A percentile compares a stretch with the other conserved stretches of the same genome.
These are phyloP conservation scores for Entomortierella lignicola DNA, from an alignment of 192 early-diverging fungal genomes.

Conservation along the genomic window DNA sequence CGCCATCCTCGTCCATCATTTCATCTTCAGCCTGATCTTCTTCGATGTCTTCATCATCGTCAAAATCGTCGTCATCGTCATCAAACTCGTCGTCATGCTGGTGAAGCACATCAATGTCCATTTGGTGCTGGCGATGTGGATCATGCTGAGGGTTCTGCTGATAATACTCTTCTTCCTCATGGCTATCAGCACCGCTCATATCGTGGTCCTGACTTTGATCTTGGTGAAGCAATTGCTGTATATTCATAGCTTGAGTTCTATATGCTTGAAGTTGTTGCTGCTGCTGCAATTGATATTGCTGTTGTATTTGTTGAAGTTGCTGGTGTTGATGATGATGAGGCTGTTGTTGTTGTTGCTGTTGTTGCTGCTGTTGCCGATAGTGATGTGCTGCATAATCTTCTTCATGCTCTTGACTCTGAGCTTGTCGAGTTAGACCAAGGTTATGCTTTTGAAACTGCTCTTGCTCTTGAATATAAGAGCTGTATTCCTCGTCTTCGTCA, in stretches of 20 bases:
- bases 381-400: conserved; percentile 13
- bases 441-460: conserved; percentile 25
- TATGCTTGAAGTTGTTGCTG: conserved; percentile 48
- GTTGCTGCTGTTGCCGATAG: conserved; percentile 13
- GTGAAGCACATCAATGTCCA: conserved; percentile 20
- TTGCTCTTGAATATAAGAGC: conserved; percentile 46
- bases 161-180: conserved; percentile 41
- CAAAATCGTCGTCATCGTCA: conserved; percentile 36
- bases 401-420: conserved; percentile 8
- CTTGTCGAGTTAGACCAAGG: neutral
- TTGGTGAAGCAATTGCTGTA: conserved; percentile 42
- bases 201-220: conserved; percentile 30
- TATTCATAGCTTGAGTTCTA: conserved; percentile 51
- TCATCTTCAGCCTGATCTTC: conserved; percentile 46
- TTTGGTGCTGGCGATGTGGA: conserved; percentile 26
- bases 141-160: conserved; percentile 44
- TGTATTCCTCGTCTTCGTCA: conserved; percentile 42
- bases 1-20: conserved; percentile 57
- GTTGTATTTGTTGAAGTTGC: conserved; percentile 43
- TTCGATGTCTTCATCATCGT: conserved; percentile 24
- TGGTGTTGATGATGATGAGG: conserved; percentile 46
- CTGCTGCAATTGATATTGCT: conserved; percentile 41
- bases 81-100: conserved; percentile 22
- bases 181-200: conserved; percentile 30
- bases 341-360: conserved; percentile 16